Conservation (phyloP, 2,329 filamentous ascomycete genomes). For the Curvularia eragrostidis region DNA sequence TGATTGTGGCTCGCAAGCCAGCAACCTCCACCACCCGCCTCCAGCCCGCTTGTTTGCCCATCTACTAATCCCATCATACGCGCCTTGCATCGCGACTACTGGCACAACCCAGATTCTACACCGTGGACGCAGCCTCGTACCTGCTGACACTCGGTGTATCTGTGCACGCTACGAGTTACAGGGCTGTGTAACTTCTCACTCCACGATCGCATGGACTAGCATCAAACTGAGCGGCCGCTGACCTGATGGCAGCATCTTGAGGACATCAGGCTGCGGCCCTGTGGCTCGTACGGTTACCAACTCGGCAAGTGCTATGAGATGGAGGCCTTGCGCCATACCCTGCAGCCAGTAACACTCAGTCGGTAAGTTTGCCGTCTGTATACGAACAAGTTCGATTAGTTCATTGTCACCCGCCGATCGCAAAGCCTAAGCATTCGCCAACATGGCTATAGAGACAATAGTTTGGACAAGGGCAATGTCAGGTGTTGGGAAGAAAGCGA, state of each 20-base stretch:
- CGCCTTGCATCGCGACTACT: conserved; percentile 9
- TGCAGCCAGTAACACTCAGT: background rate
- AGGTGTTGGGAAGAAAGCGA: background rate
- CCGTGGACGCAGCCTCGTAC: background rate
- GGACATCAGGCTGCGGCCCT: background rate
- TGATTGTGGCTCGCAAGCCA: conserved; percentile 12
- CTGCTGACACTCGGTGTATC: conserved; percentile 3
- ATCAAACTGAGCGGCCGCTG: background rate
- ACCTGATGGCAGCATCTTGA: background rate
- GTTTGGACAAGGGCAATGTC: background rate
- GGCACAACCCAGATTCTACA: conserved; percentile 1
- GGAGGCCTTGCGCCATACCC: background rate
- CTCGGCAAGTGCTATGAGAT: background rate
- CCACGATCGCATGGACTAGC: background rate
- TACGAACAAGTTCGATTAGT: background rate
- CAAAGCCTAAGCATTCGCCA: background rate
- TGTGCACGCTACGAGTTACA: background rate
- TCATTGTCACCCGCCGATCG: background rate
- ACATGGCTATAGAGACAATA: background rate
- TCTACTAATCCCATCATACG: conserved; percentile 6
- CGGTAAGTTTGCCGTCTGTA: background rate
- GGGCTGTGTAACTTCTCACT: conserved; percentile 2
- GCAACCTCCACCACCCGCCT: conserved; percentile 11
- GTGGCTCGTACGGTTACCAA: background rate
- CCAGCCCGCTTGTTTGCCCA: conserved; percentile 11